phyloP scores from a whole-genome alignment of 1,284 basidiomycete genomes.

The Heterobasidion occidentale region DNA sequence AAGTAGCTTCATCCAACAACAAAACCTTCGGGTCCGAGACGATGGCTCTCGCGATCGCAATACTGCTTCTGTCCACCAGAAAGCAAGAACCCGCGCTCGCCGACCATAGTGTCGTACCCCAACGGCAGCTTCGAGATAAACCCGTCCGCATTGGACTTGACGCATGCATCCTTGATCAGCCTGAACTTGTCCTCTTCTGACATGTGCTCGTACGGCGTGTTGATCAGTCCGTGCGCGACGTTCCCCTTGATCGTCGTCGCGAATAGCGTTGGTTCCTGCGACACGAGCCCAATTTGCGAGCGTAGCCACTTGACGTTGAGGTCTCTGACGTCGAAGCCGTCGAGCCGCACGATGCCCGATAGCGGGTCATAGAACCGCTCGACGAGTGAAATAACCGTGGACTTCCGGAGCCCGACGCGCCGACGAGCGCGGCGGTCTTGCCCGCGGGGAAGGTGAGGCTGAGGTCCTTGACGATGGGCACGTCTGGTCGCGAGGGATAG shows the following conservation, averaged over 20 bases:
- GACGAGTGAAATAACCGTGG: slow-evolving; percentile 72
- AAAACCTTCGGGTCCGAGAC: slow-evolving; percentile 85
- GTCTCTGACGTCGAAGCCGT: slow-evolving; percentile 70
- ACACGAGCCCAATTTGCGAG: slow-evolving; percentile 84
- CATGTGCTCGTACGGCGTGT: slow-evolving; percentile 62
- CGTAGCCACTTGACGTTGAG: slow-evolving; percentile 88
- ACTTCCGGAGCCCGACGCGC: slow-evolving; percentile 87
- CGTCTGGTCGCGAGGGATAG: slow-evolving; percentile 86
- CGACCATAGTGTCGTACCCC: slow-evolving; percentile 88
- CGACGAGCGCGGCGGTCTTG: slow-evolving; percentile 82
- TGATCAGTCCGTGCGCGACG: slow-evolving; percentile 87
- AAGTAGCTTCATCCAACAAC: slow-evolving; percentile 84
- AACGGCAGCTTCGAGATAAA: slow-evolving; percentile 83
- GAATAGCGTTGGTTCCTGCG: slow-evolving; percentile 87
- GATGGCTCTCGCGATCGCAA: slow-evolving; percentile 92
- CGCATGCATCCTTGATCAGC: slow-evolving; percentile 80
- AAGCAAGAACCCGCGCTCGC: slow-evolving; percentile 87
- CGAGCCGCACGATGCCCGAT: slow-evolving; percentile 67
- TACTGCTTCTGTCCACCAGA: slow-evolving; percentile 89
- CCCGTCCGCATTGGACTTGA: slow-evolving; percentile 90
- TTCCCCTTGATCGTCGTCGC: slow-evolving; percentile 74
- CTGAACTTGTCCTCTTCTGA: slow-evolving; percentile 72
- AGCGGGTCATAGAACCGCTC: slow-evolving; percentile 89
- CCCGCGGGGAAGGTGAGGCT: slow-evolving; percentile 65
- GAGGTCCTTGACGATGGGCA: slow-evolving; percentile 77